Evolutionary conservation across 257 asterid genomes (phyloP), one percentile per base, ranked within the genome.

Genomic region (Penstemon davidsonii): DNA sequence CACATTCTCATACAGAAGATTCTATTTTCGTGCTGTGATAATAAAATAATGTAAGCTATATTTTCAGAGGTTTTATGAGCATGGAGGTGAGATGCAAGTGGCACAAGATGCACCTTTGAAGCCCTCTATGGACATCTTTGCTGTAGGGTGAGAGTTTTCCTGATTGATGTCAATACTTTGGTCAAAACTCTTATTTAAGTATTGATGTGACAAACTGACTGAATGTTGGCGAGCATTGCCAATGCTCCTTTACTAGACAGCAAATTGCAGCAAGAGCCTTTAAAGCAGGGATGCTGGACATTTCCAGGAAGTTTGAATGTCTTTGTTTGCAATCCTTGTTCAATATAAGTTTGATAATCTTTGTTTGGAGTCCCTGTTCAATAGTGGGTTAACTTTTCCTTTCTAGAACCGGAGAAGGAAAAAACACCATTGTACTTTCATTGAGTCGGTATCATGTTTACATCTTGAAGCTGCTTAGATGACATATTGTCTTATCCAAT

Each of bases 61-160:
- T 71, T 81, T 78, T 74, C 90, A 94, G 99, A 94, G 99, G 81
- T 94, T 91, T 77, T 94, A 88, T 77, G 99, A 89, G 87, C 96
- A 91, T 75, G 97, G 96, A 73, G 96, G 93, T 74, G 96, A 88
- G 81, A 73, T 62, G 66, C 96, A 87, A 62, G 82, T 86, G 75
- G 76, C 87, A 60, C 95, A 86, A 75, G 97, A 93, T 80, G 96
- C 95, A 53, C 84, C 81, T 45, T 74, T 94, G 82, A 87, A 87
- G 81, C 96, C 96, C 66, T 86, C 96, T 47, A 91, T 91, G 99
- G 99, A 94, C 82, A 85, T 94, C 79, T 94, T 94, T 73, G 67
- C 97, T 76, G 96, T 87, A 51, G 99, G 99, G 99, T 94, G 88
- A 89, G 99, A 70, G 59, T 72, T 63, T 46, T 76, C 56, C 74